Percentiles rank a stretch among this genome's conserved stretches.
These are phyloP conservation scores for Clarireedia monteithiana DNA, from an alignment of 2,329 filamentous ascomycete species.

Conservation along the genomic window DNA sequence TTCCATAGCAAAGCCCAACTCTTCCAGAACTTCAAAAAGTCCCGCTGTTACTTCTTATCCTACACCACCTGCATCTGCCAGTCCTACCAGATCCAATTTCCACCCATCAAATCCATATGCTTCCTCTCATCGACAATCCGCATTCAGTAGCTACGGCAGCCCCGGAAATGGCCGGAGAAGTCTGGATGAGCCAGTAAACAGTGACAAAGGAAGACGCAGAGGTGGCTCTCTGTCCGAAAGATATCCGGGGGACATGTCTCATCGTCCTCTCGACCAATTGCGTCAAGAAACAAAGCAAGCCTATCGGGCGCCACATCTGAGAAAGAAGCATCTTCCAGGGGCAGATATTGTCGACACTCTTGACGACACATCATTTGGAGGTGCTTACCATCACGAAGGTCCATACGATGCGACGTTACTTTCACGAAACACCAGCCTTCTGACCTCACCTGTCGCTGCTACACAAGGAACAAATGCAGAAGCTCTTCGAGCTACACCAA, in stretches of 20 bases:
- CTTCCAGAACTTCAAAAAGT: slow-evolving; percentile 12
- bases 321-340: slow-evolving; percentile 55
- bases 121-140: slow-evolving; percentile 22
- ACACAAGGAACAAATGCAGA: slow-evolving; percentile 65
- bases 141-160: slow-evolving; percentile 26
- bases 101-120: slow-evolving; percentile 38
- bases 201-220: slow-evolving; percentile 30
- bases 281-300: slow-evolving; percentile 55
- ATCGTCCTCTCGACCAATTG: slow-evolving; percentile 60
- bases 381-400: slow-evolving; percentile 78
- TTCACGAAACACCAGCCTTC: slow-evolving; percentile 59
- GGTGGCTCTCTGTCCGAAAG: slow-evolving; percentile 49
- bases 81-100: slow-evolving; percentile 41
- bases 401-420: slow-evolving; percentile 80
- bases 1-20: slow-evolving; percentile 8
- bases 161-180: slow-evolving; percentile 14
- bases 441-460: slow-evolving; percentile 66
- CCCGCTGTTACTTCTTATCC: slow-evolving; percentile 29
- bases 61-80: slow-evolving; percentile 47
- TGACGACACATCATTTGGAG: slow-evolving; percentile 54
- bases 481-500: slow-evolving; percentile 72
- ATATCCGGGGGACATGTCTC: slow-evolving; percentile 56
- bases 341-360: slow-evolving; percentile 77
- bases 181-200: slow-evolving; percentile 17
- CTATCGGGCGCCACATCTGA: slow-evolving; percentile 58